Evolutionary conservation across 257 asterid genomes (phyloP).

Genomic region (Penstemon eatonii): DNA sequence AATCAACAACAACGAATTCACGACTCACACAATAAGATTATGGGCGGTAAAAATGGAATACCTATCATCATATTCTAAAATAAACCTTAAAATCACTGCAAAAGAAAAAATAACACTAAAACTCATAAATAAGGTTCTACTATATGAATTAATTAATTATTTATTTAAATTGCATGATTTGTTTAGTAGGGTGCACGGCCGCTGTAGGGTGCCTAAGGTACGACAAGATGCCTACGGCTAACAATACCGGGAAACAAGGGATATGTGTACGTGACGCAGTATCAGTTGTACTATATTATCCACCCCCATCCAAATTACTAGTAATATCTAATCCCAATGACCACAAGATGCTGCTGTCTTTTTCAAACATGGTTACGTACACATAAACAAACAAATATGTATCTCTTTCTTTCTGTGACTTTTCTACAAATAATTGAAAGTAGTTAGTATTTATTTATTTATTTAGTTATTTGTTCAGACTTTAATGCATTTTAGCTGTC

Average conservation of each 20-base stretch:
- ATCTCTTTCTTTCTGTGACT: slow-evolving; percentile 3
- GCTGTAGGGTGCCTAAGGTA: not conserved
- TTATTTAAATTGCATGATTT: not conserved
- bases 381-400: slow-evolving; percentile 24
- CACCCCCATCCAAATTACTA: no score
- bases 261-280: slow-evolving; percentile 25
- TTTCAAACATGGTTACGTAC: slow-evolving; percentile 39
- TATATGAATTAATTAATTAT: no score
- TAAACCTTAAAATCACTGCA: no score
- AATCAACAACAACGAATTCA: no score
- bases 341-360: slow-evolving; percentile 34
- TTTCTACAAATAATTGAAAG: slow-evolving; percentile 25
- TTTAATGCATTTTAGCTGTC: slow-evolving; percentile 58
- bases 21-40: no score
- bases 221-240: slow-evolving; percentile 21
- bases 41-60: no score
- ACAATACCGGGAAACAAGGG: slow-evolving; percentile 52
- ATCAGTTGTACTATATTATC: not conserved
- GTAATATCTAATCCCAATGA: slow-evolving; percentile 35
- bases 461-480: not conserved
- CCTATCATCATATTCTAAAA: no score
- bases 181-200: slow-evolving; percentile 16
- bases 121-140: no score
- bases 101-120: no score
- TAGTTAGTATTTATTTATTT: not conserved